Conservation (phyloP, 805 yeast genomes). For the Kluyveromyces dobzhanskii region DNA sequence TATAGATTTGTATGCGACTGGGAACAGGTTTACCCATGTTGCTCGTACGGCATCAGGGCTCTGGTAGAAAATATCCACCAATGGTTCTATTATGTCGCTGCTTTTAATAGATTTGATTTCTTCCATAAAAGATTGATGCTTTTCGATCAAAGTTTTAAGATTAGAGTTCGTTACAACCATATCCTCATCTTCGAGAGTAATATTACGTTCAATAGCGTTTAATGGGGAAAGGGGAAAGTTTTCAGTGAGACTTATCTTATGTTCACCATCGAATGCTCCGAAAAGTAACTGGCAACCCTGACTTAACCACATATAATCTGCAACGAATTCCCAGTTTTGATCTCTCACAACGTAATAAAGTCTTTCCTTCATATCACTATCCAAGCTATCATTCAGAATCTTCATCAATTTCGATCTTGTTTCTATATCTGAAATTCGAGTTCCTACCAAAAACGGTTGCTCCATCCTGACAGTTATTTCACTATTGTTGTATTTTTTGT, state of each 20-base stretch:
- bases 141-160: slow-evolving; percentile 24
- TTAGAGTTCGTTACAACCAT: slow-evolving; percentile 12
- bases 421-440: slow-evolving; percentile 66
- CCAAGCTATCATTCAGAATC: slow-evolving; percentile 70
- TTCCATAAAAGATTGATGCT: slow-evolving; percentile 26
- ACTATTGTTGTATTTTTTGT: slow-evolving; percentile 64
- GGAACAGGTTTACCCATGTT: slow-evolving; percentile 81
- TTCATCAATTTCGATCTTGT: slow-evolving; percentile 73
- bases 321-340: slow-evolving; percentile 93
- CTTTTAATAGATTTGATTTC: slow-evolving; percentile 39
- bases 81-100: slow-evolving; percentile 56
- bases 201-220: slow-evolving; percentile 29
- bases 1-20: slow-evolving; percentile 65
- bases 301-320: slow-evolving; percentile 90
- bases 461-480: slow-evolving; percentile 93
- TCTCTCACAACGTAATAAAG: slow-evolving; percentile 83
- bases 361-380: slow-evolving; percentile 67
- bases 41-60: slow-evolving; percentile 70
- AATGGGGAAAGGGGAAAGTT: slow-evolving; percentile 50
- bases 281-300: slow-evolving; percentile 84
- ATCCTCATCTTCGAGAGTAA: slow-evolving; percentile 3
- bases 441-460: slow-evolving; percentile 92
- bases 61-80: slow-evolving; percentile 74
- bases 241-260: slow-evolving; percentile 37
- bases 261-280: slow-evolving; percentile 58